Percentiles rank a stretch among this genome's conserved stretches.
phyloP scores from a whole-genome alignment of 2,329 filamentous ascomycete species.

The Zymoseptoria passerinii region DNA sequence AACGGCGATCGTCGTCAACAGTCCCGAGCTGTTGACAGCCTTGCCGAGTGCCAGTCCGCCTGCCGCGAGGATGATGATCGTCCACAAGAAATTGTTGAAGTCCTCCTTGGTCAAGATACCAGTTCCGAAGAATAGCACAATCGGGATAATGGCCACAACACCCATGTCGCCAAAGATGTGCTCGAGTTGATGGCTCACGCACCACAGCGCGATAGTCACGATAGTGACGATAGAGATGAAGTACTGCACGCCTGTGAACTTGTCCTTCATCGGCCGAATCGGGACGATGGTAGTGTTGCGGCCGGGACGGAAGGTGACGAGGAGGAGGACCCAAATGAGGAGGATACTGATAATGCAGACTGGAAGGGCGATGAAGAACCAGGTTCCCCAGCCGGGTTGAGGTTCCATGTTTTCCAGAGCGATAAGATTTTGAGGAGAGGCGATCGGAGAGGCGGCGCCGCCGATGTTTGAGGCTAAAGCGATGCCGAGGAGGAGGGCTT shows the following conservation, averaged over 20 bases:
- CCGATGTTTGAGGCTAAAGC: constrained; percentile 92
- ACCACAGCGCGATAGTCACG: constrained; percentile 83
- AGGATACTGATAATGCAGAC: constrained; percentile 84
- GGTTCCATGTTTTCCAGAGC: constrained; percentile 93
- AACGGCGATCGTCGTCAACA: constrained; percentile 78
- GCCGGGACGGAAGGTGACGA: constrained; percentile 77
- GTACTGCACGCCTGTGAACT: constrained; percentile 81
- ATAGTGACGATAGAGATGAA: constrained; percentile 83
- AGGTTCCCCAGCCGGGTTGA: constrained; percentile 82
- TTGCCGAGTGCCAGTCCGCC: constrained; percentile 89
- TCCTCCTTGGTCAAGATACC: constrained; percentile 97
- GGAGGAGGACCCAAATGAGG: constrained; percentile 78
- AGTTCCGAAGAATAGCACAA: constrained; percentile 92
- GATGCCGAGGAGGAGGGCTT: constrained; percentile 90
- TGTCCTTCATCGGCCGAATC: constrained; percentile 81
- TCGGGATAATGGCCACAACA: constrained; percentile 90
- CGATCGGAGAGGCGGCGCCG: constrained; percentile 92
- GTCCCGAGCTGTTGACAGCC: constrained; percentile 84
- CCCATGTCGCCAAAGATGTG: constrained; percentile 93
- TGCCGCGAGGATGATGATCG: constrained; percentile 95
- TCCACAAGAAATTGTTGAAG: constrained; percentile 99
- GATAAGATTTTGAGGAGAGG: constrained; percentile 94
- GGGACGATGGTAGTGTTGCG: constrained; percentile 82
- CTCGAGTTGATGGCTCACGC: constrained; percentile 81
- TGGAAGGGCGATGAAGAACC: constrained; percentile 94